Evolutionary conservation across 2,329 filamentous ascomycete species (phyloP).

Genomic region (Myriosclerotinia curreyana): DNA sequence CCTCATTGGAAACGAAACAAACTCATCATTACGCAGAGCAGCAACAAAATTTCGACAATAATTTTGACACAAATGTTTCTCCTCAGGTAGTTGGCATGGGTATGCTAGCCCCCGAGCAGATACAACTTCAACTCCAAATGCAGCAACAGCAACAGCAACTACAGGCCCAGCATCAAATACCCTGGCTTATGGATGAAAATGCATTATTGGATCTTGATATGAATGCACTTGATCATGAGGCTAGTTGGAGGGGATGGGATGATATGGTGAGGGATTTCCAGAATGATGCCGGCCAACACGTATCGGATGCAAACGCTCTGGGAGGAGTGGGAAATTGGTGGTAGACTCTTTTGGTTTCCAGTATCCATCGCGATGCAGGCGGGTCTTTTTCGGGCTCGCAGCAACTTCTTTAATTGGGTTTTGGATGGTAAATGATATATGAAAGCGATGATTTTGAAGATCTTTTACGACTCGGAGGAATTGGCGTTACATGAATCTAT

Average conservation of each 20-base stretch:
- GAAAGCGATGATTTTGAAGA: background rate
- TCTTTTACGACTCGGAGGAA: background rate
- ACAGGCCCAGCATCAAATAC: constrained; percentile 17
- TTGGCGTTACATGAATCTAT: constrained; percentile 1
- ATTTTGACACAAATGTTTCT: constrained; percentile 22
- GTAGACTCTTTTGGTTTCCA: constrained; percentile 22
- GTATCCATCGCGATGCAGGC: background rate
- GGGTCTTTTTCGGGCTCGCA: background rate
- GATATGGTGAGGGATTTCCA: constrained; percentile 40
- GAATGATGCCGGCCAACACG: constrained; percentile 26
- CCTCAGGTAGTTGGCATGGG: constrained; percentile 33
- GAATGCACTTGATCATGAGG: constrained; percentile 33
- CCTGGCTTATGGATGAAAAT: constrained; percentile 35
- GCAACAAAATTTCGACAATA: background rate
- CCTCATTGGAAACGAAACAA: background rate
- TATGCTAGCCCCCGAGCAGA: constrained; percentile 29
- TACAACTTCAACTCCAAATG: constrained; percentile 31
- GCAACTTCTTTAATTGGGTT: background rate
- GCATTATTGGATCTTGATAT: constrained; percentile 36
- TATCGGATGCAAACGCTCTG: constrained; percentile 26
- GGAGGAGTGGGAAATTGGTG: constrained; percentile 36
- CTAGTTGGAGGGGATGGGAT: constrained; percentile 41
- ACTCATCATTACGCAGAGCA: background rate
- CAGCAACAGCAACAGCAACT: constrained; percentile 28
- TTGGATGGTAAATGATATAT: background rate